These are phyloP conservation scores for Spatholobus suberectus DNA, from an alignment of 306 rosid species.

Conservation along the genomic window DNA sequence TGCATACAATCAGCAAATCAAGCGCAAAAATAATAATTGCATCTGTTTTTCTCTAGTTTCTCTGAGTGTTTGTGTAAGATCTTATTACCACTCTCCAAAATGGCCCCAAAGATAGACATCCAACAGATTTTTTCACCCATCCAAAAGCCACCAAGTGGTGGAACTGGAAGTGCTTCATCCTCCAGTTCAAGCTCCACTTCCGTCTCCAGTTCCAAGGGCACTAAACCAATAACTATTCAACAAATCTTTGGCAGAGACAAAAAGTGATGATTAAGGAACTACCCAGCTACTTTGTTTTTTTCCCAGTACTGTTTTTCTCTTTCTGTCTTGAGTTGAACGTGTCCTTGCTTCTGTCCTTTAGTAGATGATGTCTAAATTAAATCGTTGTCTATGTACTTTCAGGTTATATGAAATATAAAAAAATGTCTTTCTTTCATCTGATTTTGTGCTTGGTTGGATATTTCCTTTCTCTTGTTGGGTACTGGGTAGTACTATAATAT, in stretches of 20 bases:
- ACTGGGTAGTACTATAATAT: too few relatives aligned
- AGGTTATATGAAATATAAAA: background rate
- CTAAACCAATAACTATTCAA: conserved; percentile 8
- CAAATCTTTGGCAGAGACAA: background rate
- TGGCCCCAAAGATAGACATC: conserved; percentile 14
- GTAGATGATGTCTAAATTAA: background rate
- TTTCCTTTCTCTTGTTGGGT: too few relatives aligned
- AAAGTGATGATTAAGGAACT: background rate
- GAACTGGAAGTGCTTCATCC: background rate
- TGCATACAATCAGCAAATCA: background rate
- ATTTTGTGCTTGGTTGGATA: background rate
- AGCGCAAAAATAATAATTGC: background rate
- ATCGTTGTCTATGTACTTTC: background rate
- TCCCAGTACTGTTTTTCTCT: too few relatives aligned
- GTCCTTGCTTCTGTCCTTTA: background rate
- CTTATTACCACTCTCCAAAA: background rate
- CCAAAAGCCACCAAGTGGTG: background rate
- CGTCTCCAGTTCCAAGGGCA: background rate
- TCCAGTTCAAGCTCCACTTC: background rate
- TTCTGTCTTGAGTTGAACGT: background rate
- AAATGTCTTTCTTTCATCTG: background rate
- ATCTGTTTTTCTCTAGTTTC: background rate
- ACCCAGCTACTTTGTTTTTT: background rate
- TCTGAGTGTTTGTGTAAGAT: background rate
- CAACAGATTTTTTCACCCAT: conserved; percentile 4